A percentile compares a stretch with the other conserved stretches of the same genome.
These are phyloP conservation scores for Candida labiduridarum DNA, from an alignment of 1,139 yeast genomes.

Conservation along the genomic window DNA sequence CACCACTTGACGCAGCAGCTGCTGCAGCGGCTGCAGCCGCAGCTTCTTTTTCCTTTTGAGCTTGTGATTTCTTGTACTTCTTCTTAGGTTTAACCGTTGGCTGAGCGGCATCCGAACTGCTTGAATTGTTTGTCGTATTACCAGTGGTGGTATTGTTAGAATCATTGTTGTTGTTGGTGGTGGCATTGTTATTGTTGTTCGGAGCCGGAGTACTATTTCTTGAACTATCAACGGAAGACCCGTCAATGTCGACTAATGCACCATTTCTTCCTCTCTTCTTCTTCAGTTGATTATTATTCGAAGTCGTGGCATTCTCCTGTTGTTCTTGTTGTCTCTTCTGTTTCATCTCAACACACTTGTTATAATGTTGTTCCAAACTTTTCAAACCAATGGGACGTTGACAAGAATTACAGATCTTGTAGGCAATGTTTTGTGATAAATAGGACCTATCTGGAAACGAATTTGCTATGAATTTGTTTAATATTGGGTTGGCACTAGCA, in stretches of 20 bases:
- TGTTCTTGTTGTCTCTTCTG: conserved; percentile 36
- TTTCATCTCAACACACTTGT: conserved; percentile 52
- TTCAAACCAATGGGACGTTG: conserved; percentile 61
- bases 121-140: conserved; percentile 6
- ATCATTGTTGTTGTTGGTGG: conserved; percentile 1
- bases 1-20: conserved; percentile 24
- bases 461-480: conserved; percentile 22
- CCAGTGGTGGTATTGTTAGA: conserved; percentile 18
- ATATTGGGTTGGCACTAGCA: conserved; percentile 10
- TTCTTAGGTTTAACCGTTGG: conserved; percentile 38
- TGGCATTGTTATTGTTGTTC: conserved; percentile 8
- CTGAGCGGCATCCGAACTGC: conserved; percentile 18
- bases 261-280: conserved; percentile 38
- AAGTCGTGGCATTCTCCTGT: conserved; percentile 18
- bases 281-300: conserved; percentile 25
- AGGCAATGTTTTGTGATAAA: conserved; percentile 48
- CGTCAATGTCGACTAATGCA: conserved; percentile 34
- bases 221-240: conserved; percentile 46
- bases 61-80: conserved; percentile 48
- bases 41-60: conserved; percentile 50
- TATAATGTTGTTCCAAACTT: conserved; percentile 48
- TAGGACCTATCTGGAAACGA: conserved; percentile 38
- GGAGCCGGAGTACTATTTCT: conserved; percentile 44
- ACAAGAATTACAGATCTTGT: conserved; percentile 68
- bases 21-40: conserved; percentile 45